These are phyloP conservation scores for Orbilia blumenaviensis DNA, from an alignment of 2,329 filamentous ascomycete species.

Conservation along the genomic window DNA sequence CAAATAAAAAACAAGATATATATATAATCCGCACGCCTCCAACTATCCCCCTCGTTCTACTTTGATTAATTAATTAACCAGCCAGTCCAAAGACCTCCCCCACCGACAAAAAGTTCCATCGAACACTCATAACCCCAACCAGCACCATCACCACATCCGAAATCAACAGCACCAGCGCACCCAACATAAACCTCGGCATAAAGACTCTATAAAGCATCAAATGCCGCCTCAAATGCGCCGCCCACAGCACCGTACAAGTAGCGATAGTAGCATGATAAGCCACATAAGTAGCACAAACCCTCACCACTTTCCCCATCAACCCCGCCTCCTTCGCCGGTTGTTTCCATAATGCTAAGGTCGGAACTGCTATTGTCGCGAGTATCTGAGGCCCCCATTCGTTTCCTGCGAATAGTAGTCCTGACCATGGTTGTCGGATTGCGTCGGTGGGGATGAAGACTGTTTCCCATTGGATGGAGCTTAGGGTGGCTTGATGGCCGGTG, in stretches of 20 bases:
- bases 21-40: neutral
- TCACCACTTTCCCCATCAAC: slow-evolving; percentile 74
- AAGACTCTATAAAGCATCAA: slow-evolving; percentile 98
- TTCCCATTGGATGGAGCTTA: slow-evolving; percentile 94
- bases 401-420: slow-evolving; percentile 78
- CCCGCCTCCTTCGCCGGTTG: slow-evolving; percentile 73
- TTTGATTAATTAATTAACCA: slow-evolving; percentile 60
- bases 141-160: slow-evolving; percentile 70
- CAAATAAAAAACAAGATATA: neutral
- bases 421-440: slow-evolving; percentile 87
- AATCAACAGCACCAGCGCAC: slow-evolving; percentile 74
- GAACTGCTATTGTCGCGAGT: slow-evolving; percentile 79
- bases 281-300: slow-evolving; percentile 77
- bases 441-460: slow-evolving; percentile 84
- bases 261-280: slow-evolving; percentile 84
- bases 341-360: slow-evolving; percentile 88
- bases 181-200: slow-evolving; percentile 87
- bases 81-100: slow-evolving; percentile 88
- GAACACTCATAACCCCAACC: slow-evolving; percentile 76
- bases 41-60: neutral
- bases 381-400: slow-evolving; percentile 94
- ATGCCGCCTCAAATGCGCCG: slow-evolving; percentile 85
- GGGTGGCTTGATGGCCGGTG: slow-evolving; percentile 90
- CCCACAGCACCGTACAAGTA: slow-evolving; percentile 88
- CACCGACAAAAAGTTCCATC: slow-evolving; percentile 80